Evolutionary conservation across 768 basidiomycete species (phyloP), one percentile per base, ranked within the genome.

Genomic region (Termitomyces sp.): DNA sequence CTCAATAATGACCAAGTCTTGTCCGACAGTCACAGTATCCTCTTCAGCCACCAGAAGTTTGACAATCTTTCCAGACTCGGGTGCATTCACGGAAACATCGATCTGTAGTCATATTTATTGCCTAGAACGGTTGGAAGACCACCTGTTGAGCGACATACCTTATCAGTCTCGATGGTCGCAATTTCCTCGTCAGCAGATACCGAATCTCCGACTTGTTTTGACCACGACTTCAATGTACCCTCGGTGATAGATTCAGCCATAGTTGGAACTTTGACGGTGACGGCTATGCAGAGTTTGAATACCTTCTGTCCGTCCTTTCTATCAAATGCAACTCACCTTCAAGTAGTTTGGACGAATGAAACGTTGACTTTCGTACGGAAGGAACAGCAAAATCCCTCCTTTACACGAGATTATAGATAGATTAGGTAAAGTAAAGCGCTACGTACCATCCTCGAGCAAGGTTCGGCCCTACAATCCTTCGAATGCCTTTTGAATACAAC

Each of bases 191-290:
- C 96, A 30, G 79, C 87, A 69, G 87, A 83, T 56, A 98, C 94
- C 57, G 77, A 81, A 69, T 99, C 96, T 14, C 96, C 96, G 52
- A 90, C 86, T 73, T 95, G 84, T 77, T 98, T 98, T 64, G 83
- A 79, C 93, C 94, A 99, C 28, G 90, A 79, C 76, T 94, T 97
- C 52, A 99, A 79, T 5, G 96, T 98, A 36, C 96, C 96, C 72
- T 99, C 96, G 38, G 92, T 92, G 73, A 98, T 98, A 60, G 95
- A 98, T 71, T 98, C 95, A 28, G 96, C 92, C 93, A 98, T 96
- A 72, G 94, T 90, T 18, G 94, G 94, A 40, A 98, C 94, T 76
- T 96, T 93, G 62, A 98, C 83, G 55, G 88, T 92, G 75, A 95
- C 90, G 57, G 86, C 88, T 90, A 60, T n/a, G 63, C 16, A 32